phyloP scores from a whole-genome alignment of 2,329 filamentous ascomycete genomes.

The Fusarium clavum region DNA sequence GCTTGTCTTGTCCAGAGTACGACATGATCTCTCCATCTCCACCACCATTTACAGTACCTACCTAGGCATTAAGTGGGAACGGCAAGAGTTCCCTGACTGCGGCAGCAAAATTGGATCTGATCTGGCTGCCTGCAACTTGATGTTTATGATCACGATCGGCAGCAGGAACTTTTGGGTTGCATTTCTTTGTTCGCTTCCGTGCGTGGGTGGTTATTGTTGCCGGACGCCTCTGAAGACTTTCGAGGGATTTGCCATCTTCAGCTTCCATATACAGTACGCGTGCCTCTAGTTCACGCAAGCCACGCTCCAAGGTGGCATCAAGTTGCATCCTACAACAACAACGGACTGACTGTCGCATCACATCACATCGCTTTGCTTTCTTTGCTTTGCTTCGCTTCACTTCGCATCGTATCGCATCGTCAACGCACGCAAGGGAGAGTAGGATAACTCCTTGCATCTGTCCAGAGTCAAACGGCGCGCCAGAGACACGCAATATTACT shows the following conservation, averaged over 20 bases:
- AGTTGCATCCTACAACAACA: not conserved
- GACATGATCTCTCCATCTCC: not conserved
- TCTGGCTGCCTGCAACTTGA: not conserved
- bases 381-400: not conserved
- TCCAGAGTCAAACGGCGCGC: not conserved
- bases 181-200: slow-evolving; percentile 22
- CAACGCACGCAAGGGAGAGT: not conserved
- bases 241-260: slow-evolving; percentile 9
- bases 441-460: slow-evolving; percentile 1
- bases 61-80: not conserved
- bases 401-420: not conserved
- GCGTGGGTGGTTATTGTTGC: slow-evolving; percentile 1
- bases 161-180: slow-evolving; percentile 1
- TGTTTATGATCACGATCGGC: not conserved
- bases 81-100: not conserved
- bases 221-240: slow-evolving; percentile 17
- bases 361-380: not conserved
- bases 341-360: not conserved
- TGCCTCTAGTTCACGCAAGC: not conserved
- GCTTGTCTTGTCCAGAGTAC: not conserved
- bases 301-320: not conserved
- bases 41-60: not conserved
- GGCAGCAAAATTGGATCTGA: not conserved
- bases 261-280: not conserved
- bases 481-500: slow-evolving; percentile 5